Base-by-base conservation (phyloP, 1,284 basidiomycete species). In the Leccinum fallax region DNA sequence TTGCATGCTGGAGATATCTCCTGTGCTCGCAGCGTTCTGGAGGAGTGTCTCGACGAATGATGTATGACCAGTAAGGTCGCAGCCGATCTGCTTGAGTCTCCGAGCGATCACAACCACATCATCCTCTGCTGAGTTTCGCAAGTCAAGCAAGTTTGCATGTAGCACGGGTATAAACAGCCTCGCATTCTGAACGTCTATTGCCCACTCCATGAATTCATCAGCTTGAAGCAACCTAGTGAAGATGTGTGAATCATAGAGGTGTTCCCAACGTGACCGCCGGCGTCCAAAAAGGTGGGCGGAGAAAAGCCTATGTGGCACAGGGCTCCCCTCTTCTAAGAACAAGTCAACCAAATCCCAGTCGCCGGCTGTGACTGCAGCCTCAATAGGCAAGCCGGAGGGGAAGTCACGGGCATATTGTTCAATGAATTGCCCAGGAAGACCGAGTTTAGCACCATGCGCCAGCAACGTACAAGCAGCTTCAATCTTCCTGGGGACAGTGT, bases 191-290 rank as follows among this genome's bases (percentile, higher is more conserved):
- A 2, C 8, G 4, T 34, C 9, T 1, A 1, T 19, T 5, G 57
- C 65, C 64, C 64, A 65, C 28, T 65, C 64, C 9, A 21, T 16
- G n/a, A 65, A 65, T 16, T 65, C 53, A 10, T 67, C 63, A 0
- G 67, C 60, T 19, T 53, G 61, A 3, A 69, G 26, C 11, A 66
- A 10, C 13, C 40, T 64, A 2, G 57, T 15, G 4, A 60, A 19
- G 1, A 34, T 3, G 24, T 24, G 24, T 3, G 24, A 24, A 24
- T 24, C 24, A 2, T 24, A 3, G 24, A 1, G 4, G n/a, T 19
- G 4, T 3, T 4, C 9, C 3, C 2, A 3, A 8, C 60, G 5
- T 96, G 8, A 30, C 30, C 3, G 3, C 24, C 24, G 30, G n/a
- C n/a, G 21, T 32, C 9, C 10, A 32, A 10, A 32, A 32, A 32